phyloP scores from a whole-genome alignment of 768 basidiomycete species.

The Podaxis rugospora region DNA sequence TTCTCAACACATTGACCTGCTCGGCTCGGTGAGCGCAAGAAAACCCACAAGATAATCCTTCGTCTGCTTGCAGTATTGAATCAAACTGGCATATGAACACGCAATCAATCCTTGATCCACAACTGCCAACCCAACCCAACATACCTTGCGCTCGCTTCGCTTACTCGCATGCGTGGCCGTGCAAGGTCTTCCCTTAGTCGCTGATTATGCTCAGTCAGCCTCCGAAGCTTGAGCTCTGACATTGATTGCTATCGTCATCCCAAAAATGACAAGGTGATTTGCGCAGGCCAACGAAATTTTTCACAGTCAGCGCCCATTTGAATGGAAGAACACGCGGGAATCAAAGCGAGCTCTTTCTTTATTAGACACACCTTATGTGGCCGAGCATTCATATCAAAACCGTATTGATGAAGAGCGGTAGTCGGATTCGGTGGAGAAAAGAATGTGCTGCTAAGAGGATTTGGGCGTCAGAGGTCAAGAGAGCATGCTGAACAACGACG shows the following conservation, averaged over 20 bases:
- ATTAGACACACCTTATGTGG: conserved; percentile 56
- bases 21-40: neutral
- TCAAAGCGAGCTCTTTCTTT: conserved; percentile 1
- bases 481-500: conserved; percentile 13
- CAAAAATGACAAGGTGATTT: neutral
- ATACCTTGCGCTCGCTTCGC: conserved; percentile 86
- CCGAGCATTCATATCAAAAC: conserved; percentile 58
- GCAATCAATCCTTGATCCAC: conserved; percentile 1
- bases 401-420: conserved; percentile 19
- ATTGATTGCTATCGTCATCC: conserved; percentile 67
- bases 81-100: conserved; percentile 51
- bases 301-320: neutral
- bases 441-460: conserved; percentile 13
- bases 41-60: conserved; percentile 82
- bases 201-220: conserved; percentile 92
- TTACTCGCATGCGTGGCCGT: conserved; percentile 84
- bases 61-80: conserved; percentile 91
- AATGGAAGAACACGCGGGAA: conserved; percentile 7
- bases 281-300: too few species aligned
- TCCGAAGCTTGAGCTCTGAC: conserved; percentile 94
- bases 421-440: conserved; percentile 13
- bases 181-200: conserved; percentile 86
- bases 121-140: conserved; percentile 20
- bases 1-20: neutral
- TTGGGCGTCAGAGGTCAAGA: neutral